Evolutionary conservation across 2,329 filamentous ascomycete species (phyloP), one percentile per base, ranked within the genome.

Genomic region (Zalaria sp.): DNA sequence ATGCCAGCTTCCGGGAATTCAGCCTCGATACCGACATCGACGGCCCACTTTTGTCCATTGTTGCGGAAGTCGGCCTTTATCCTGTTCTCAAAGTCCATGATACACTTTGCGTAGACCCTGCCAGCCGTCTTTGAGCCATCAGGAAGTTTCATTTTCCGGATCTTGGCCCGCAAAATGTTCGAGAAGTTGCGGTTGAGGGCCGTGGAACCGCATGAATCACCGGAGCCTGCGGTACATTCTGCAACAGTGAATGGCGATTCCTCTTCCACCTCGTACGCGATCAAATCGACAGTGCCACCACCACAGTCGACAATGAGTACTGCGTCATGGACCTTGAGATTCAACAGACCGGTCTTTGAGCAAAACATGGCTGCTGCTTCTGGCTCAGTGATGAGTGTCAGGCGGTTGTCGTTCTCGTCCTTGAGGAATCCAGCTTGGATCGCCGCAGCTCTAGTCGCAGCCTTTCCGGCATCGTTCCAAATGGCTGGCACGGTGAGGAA

Each of bases 61-160:
- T 96, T 96, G 50, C 91, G 79, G 80, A 98, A 98, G 63, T 96
- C 91, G 39, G 91, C 91, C 73, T 98, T 98, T 75, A 98, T 95
- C 62, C 91, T 75, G 75, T 96, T 96, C 70, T 98, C 91, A 56
- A 98, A 98, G 65, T 98, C 91, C 89, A 96, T 96, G 65, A 98
- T 96, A 63, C 89, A 96, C 69, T 96, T 96, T 51, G 89, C 89
- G 63, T 96, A 96, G 42, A 98, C 91, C 63, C 89, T 87, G 35
- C 89, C 89, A n/a, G 91, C 89, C 3, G 87, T 96, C 67, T 89
- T 93, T 52, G 89, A 95, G 37, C 88, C 89, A 57, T 96, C 89
- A 1, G 91, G 88, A 37, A 98, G 72, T 67, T 96, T 96, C 91
- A 96, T 96, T 72, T 96, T 96, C 52, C 89, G 77, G 55, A 98